phyloP scores from a whole-genome alignment of 2,329 filamentous ascomycete genomes.

The Fusarium sororula region DNA sequence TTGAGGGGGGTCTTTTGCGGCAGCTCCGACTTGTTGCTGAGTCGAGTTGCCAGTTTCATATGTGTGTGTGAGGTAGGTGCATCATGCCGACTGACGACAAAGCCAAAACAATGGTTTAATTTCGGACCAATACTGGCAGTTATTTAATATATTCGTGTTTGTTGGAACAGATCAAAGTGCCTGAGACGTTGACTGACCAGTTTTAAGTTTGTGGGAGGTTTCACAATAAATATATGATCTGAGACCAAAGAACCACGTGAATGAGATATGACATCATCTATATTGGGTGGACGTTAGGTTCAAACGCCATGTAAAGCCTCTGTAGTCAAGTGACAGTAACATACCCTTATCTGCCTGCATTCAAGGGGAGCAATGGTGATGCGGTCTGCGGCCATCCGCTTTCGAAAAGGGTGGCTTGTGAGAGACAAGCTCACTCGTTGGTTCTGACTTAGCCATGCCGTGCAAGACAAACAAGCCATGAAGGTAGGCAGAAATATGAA shows the following conservation, averaged over 20 bases:
- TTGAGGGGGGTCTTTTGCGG: neutral
- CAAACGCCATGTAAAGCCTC: neutral
- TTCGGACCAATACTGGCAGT: neutral
- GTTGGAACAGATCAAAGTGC: neutral
- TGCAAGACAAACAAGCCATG: neutral
- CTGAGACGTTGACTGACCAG: neutral
- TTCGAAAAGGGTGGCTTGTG: neutral
- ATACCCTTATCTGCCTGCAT: neutral
- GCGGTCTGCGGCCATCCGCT: neutral
- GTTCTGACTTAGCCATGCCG: neutral
- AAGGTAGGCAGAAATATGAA: neutral
- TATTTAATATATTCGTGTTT: neutral
- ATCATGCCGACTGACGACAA: neutral
- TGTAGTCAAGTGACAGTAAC: neutral
- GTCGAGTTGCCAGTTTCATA: neutral
- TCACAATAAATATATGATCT: neutral
- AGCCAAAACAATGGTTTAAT: accelerated
- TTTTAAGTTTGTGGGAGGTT: too few species aligned
- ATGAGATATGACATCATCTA: neutral
- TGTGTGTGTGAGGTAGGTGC: neutral
- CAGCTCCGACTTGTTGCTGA: neutral
- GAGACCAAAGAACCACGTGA: neutral
- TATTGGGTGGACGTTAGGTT: neutral
- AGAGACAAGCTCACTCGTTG: neutral
- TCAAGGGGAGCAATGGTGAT: neutral